Conservation (phyloP, 306 rosid species). For the Mimosa bimucronata region DNA sequence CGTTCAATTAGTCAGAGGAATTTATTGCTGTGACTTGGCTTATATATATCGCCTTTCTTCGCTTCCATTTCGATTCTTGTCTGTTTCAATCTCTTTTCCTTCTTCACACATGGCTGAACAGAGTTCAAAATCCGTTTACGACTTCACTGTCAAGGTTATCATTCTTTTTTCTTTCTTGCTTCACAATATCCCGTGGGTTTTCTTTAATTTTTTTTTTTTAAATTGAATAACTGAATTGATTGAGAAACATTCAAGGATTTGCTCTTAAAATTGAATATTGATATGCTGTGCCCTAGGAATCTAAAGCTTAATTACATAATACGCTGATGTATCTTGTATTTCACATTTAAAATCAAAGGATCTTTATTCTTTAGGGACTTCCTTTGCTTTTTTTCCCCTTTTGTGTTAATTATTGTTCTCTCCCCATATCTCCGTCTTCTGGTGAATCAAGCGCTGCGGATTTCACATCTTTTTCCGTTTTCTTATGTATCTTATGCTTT, state of each 20-base stretch:
- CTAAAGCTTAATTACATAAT: conserved; percentile 2
- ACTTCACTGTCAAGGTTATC: conserved; percentile 57
- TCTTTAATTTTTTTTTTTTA: background rate
- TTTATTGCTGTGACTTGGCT: background rate
- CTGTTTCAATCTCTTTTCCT: background rate
- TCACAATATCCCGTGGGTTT: background rate
- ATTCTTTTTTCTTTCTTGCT: background rate
- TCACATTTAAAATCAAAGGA: background rate
- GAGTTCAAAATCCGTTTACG: conserved; percentile 56
- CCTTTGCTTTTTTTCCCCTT: background rate
- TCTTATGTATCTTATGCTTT: background rate
- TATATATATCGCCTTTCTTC: background rate
- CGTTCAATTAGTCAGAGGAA: background rate
- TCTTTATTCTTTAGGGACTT: background rate
- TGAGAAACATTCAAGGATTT: too few relatives aligned
- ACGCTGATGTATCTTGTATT: background rate
- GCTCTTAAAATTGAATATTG: too few relatives aligned
- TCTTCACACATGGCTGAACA: conserved; percentile 42
- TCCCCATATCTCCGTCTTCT: background rate
- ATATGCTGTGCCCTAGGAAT: background rate
- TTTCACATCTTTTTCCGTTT: background rate
- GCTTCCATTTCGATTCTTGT: background rate
- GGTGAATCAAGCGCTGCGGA: background rate
- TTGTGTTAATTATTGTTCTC: background rate
- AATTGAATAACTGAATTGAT: background rate